Evolutionary conservation across 441 rosid species (phyloP), one percentile per base, ranked within the genome.

Genomic region (Euphorbia neoarborescens): DNA sequence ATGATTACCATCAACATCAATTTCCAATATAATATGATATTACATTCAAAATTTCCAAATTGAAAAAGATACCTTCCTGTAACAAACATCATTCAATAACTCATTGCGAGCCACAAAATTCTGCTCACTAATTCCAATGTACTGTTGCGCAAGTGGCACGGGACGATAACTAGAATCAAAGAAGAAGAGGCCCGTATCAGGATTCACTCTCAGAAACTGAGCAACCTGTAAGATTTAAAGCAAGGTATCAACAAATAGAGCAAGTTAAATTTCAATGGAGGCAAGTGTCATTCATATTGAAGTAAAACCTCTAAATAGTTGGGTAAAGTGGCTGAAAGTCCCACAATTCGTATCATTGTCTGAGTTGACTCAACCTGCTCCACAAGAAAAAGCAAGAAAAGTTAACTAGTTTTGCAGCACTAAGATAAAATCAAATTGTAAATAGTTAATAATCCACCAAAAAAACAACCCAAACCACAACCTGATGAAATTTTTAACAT

Each of bases 81-180:
- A 94, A 87, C 99, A 94, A 79, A 91, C 85, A 79, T 91, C 97
- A 81, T 90, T 89, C 83, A 90, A 75, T 82, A 94, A 83, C 42
- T 88, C 97, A 60, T 84, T 90, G 76, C 91, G 94, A 69, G 94
- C 90, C 62, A 82, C 83, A 83, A 86, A 94, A 84, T 94, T 94
- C 48, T 82, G 92, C 89, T 90, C 99, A 77, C 91, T 91, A 54
- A 94, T 90, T 77, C 99, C 99, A 79, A 94, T 94, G 79, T 94
- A 94, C 72, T 94, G 97, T 73, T 94, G 99, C 38, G 97, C 97
- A 73, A 94, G 91, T 76, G 99, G 97, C 77, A 94, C 96, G 17
- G 97, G 99, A 65, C 99, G 97, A 83, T 91, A 94, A 81, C 97
- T 94, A 70, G 99, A 86, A 84, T 94, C 99, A 80, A 94, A 94